Evolutionary conservation across 202 grass and related monocot genomes (phyloP), one percentile per base, ranked within the genome.

Genomic region (Zizania palustris): DNA sequence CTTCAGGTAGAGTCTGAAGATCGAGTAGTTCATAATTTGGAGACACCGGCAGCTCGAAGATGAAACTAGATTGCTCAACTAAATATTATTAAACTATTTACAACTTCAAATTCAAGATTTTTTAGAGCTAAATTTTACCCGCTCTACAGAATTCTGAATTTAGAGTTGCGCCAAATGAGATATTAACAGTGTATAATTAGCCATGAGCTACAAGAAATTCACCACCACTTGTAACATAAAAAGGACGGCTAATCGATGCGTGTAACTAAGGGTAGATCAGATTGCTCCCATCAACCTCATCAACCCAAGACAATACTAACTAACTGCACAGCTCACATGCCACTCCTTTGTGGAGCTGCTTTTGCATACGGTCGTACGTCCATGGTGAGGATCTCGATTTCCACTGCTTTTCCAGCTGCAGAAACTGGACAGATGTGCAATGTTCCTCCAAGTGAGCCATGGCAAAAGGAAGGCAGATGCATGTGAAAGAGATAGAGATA

Each of bases 401-500:
- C 61, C 36, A 19, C 63, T 53, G 73, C 78, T 72, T 86, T 77
- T 63, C 28, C 28, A 64, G 54, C 64, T 58, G 44, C 57, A 63
- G 14, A n/a, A 50, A 45, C 16, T 3, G 28, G 71, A 38, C 12
- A 74, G 44, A 46, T 41, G 64, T 74, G 76, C 59, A 34, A 20
- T 18, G 61, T 4, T 50, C 33, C 59, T 58, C 73, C 79, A 67
- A 74, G 44, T 9, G 60, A 72, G 68, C 80, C 74, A 67, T 68
- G 67, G n/a, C 61, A 79, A 67, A 22, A 21, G 68, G 37, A 72
- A 11, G 12, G 45, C 73, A 78, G 8, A 14, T 1, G 73, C 85
- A 87, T 83, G 80, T 83, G 85, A 83, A 22, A n/a, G 2, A 83
- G 67, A 67, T 73, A 83, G 67, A 55, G 51, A 55, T 20, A 21